Evolutionary conservation across 345 rosid species (phyloP).

Genomic region (Corymbia maculata): DNA sequence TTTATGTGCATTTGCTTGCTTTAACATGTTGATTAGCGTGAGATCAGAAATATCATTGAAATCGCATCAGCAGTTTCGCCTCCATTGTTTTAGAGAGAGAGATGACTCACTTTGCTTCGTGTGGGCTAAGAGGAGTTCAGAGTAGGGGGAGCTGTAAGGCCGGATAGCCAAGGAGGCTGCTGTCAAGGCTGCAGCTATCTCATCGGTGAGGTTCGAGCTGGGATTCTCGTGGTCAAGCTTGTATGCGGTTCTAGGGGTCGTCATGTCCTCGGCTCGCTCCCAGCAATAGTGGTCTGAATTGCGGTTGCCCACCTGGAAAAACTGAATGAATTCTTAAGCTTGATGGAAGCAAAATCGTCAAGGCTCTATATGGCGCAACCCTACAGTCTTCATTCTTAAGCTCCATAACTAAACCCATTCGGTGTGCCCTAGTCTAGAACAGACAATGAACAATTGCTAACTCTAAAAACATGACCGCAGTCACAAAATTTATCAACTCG

Average conservation of each 20-base stretch:
- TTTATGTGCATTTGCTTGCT: neutral
- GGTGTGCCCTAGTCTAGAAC: neutral
- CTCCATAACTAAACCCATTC: neutral
- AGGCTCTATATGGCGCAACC: neutral
- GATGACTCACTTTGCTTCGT: constrained; percentile 48
- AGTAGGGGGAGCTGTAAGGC: constrained; percentile 73
- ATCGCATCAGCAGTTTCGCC: neutral
- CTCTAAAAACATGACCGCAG: neutral
- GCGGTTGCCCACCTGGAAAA: constrained; percentile 64
- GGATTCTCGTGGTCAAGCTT: constrained; percentile 60
- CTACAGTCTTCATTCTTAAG: neutral
- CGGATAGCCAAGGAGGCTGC: constrained; percentile 71
- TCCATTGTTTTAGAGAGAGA: neutral
- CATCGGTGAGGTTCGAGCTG: constrained; percentile 76
- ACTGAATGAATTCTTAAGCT: neutral
- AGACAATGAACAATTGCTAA: neutral
- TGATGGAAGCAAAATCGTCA: neutral
- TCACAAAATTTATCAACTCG: neutral
- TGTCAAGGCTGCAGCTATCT: constrained; percentile 80
- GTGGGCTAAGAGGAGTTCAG: constrained; percentile 45
- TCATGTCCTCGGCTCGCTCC: constrained; percentile 91
- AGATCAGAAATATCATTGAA: neutral
- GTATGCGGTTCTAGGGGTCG: constrained; percentile 67
- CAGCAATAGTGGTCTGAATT: constrained; percentile 81
- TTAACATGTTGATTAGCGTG: neutral